Evolutionary conservation across 768 basidiomycete species (phyloP).

Genomic region (Fibroporia radiculosa): DNA sequence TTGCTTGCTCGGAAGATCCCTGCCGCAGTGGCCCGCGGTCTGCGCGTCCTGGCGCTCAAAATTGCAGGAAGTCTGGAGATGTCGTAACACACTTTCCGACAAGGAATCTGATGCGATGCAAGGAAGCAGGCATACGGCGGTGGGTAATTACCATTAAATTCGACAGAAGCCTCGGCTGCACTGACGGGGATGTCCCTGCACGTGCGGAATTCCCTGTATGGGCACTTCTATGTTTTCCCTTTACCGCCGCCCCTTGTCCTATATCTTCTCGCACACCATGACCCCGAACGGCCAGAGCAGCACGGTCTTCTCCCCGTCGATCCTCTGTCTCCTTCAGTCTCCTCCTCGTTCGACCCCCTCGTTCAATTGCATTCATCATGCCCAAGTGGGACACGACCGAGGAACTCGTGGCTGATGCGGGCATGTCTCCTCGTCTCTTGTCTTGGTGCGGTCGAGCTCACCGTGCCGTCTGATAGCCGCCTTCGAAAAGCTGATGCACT

Average conservation of each 20-base stretch:
- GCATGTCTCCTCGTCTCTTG: conserved; percentile 18
- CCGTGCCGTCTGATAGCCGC: conserved; percentile 21
- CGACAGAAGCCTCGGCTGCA: conserved; percentile 1
- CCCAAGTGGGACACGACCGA: conserved; percentile 31
- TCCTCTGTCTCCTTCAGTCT: not conserved
- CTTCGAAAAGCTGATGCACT: conserved; percentile 36
- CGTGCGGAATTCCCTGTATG: not conserved
- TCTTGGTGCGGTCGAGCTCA: not conserved
- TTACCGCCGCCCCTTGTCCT: not conserved
- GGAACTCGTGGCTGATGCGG: conserved; percentile 28
- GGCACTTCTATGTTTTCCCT: too few species aligned
- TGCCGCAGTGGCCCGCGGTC: too few species aligned
- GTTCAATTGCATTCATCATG: conserved; percentile 19
- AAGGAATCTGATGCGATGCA: too few species aligned
- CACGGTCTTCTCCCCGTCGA: conserved; percentile 5
- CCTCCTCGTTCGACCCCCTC: not conserved
- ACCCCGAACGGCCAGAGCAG: too few species aligned
- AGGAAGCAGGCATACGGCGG: too few species aligned
- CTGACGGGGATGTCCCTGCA: not conserved
- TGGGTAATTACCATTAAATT: too few species aligned
- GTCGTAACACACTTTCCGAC: too few species aligned
- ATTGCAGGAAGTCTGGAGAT: too few species aligned
- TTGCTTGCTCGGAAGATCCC: too few species aligned
- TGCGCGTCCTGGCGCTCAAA: too few species aligned
- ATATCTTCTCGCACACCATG: too few species aligned